Evolutionary conservation across 345 rosid genomes (phyloP).

Genomic region (Eucalyptus urophylla): DNA sequence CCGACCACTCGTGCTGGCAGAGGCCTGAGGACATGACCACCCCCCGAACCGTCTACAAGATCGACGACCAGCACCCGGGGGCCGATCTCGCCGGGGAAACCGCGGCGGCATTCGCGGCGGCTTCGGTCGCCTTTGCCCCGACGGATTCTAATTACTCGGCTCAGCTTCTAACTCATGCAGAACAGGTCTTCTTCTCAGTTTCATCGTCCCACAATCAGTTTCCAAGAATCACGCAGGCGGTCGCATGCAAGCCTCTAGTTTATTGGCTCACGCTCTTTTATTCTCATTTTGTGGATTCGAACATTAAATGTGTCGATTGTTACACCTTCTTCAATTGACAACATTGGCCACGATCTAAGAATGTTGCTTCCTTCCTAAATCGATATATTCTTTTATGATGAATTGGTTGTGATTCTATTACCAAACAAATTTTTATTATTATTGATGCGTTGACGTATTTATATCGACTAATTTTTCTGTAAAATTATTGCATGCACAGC

Average conservation of each 20-base stretch:
- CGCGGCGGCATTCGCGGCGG: slow-evolving; percentile 59
- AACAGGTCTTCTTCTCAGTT: background rate
- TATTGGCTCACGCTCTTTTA: background rate
- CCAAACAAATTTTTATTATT: background rate
- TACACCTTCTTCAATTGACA: background rate
- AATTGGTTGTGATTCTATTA: background rate
- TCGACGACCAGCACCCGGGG: slow-evolving; percentile 42
- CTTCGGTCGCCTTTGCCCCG: slow-evolving; percentile 34
- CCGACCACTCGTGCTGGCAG: slow-evolving; percentile 62
- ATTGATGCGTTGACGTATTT: background rate
- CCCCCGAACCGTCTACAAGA: slow-evolving; percentile 23
- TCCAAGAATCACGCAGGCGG: background rate
- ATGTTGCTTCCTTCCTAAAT: background rate
- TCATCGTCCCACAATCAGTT: background rate
- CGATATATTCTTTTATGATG: background rate
- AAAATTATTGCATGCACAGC: background rate
- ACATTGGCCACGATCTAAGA: background rate
- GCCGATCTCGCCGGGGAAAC: slow-evolving; percentile 59
- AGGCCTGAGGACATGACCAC: slow-evolving; percentile 79
- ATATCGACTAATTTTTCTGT: background rate
- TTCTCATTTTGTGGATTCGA: background rate
- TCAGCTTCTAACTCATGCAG: slow-evolving; percentile 34
- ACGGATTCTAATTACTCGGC: slow-evolving; percentile 17
- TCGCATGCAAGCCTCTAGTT: background rate
- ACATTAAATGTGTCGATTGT: background rate